These are phyloP conservation scores for Mycocalia duriaeana DNA, from an alignment of 1,284 basidiomycete genomes.

Conservation along the genomic window DNA sequence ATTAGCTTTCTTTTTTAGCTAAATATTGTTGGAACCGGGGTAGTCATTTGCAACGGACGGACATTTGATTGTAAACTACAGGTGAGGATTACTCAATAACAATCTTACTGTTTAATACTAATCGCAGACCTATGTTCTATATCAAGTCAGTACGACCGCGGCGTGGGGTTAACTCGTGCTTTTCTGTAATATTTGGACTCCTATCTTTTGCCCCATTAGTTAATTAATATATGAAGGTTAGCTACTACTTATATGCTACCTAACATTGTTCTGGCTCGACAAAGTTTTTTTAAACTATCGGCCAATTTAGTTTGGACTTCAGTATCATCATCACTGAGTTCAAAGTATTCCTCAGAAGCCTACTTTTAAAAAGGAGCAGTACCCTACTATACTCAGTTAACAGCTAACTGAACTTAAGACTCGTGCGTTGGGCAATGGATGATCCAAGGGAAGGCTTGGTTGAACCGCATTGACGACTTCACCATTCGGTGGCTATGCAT, in stretches of 20 bases:
- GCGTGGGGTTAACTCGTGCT: conserved; percentile 25
- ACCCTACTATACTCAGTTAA: not conserved
- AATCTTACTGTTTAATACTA: not conserved
- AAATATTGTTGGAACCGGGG: conserved; percentile 3
- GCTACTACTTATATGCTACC: not conserved
- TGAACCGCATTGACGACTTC: not conserved
- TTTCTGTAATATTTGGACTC: not conserved
- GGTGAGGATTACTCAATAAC: conserved; percentile 40
- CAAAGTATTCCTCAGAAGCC: not conserved
- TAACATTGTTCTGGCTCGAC: not conserved
- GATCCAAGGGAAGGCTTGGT: not conserved
- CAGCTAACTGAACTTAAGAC: not conserved
- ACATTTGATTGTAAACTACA: conserved; percentile 94
- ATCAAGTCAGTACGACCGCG: conserved; percentile 24
- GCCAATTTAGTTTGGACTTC: not conserved
- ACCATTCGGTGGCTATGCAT: not conserved
- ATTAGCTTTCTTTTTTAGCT: conserved; percentile 2
- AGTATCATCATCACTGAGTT: not conserved
- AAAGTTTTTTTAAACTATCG: not conserved
- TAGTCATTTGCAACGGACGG: conserved; percentile 91
- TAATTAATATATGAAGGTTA: not conserved
- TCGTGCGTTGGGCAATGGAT: not conserved
- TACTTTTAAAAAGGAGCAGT: not conserved
- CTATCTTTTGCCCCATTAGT: not conserved
- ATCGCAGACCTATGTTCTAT: too few species aligned